phyloP scores from a whole-genome alignment of 2,329 filamentous ascomycete genomes.

The Trichophyton mentagrophytes region DNA sequence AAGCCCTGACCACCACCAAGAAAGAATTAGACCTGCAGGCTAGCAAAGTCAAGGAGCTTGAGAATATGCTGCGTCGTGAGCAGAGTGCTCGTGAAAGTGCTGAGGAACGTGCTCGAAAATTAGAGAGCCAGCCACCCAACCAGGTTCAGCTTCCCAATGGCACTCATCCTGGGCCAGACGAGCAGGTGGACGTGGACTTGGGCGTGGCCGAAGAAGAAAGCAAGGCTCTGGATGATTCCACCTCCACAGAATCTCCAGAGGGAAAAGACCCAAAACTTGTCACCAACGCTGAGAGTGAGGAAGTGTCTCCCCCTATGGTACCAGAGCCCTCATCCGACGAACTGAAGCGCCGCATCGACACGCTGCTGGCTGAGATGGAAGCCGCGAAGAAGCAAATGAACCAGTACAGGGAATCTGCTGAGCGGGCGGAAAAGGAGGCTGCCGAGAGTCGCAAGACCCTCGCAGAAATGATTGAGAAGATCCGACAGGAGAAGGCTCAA shows the following conservation, averaged over 20 bases:
- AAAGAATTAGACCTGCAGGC: conserved; percentile 78
- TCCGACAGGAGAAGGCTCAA: conserved; percentile 55
- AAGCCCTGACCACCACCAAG: conserved; percentile 71
- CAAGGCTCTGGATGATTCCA: background rate
- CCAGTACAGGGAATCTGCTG: conserved; percentile 61
- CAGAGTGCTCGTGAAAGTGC: conserved; percentile 68
- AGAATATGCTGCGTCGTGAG: conserved; percentile 65
- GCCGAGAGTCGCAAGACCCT: conserved; percentile 60
- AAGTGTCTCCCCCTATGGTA: conserved; percentile 21
- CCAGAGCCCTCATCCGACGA: conserved; percentile 33
- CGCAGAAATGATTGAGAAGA: conserved; percentile 74
- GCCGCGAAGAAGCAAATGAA: conserved; percentile 71
- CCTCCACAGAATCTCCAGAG: background rate
- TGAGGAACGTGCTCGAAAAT: conserved; percentile 63
- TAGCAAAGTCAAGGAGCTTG: conserved; percentile 65
- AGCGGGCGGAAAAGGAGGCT: conserved; percentile 67
- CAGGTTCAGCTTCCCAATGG: background rate
- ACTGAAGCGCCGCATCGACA: conserved; percentile 60
- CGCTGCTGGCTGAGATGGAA: conserved; percentile 66
- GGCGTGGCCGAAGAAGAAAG: background rate
- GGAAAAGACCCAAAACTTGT: conserved; percentile 18
- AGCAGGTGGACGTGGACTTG: background rate
- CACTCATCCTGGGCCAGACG: background rate
- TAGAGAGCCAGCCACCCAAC: conserved; percentile 47
- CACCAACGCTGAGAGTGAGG: conserved; percentile 19